Evolutionary conservation across 257 asterid genomes (phyloP), one percentile per base, ranked within the genome.

Genomic region (Dorcoceras hygrometricum): DNA sequence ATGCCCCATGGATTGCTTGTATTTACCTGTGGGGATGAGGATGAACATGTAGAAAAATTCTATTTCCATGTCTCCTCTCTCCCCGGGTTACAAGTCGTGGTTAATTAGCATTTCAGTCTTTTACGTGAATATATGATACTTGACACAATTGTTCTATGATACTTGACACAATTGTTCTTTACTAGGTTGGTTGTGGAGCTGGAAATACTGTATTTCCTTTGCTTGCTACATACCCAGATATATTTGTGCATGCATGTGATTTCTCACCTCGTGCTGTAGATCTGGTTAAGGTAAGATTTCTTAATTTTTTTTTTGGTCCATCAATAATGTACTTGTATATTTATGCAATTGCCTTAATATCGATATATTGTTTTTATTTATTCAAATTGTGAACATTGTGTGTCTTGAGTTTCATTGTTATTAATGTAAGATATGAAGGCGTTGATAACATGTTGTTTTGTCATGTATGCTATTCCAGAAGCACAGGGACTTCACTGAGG

Each of bases 101-200:
- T 36, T 60, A 19, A 10, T n/a, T n/a, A n/a, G n/a, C n/a, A n/a
- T n/a, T n/a, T n/a, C n/a, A n/a, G n/a, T n/a, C n/a, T n/a, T n/a
- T n/a, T n/a, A n/a, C n/a, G n/a, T n/a, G n/a, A n/a, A n/a, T n/a
- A n/a, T 56, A 62, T 62, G 65, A 76, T 31, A 6, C 20, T 43
- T 4, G 36, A 27, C 68, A 59, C 5, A 68, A 32, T 59, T 71
- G 48, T 51, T 75, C 50, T 56, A 62, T 62, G 65, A 76, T 31
- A 6, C 20, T 43, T 4, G 36, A 27, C 68, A 59, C 5, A 68
- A 32, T 59, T 71, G 48, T 51, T 75, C 50, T 43, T 63, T 57
- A 69, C 73, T 85, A 90, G 99, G 95, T 94, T 73, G 99, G 97
- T 57, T 94, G 97, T 75, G 97, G 99, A 66, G 99, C 85, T 74